A percentile compares a stretch with the other conserved stretches of the same genome.
These are phyloP conservation scores for Penicillium paneum DNA, from an alignment of 2,329 filamentous ascomycete species.

Conservation along the genomic window DNA sequence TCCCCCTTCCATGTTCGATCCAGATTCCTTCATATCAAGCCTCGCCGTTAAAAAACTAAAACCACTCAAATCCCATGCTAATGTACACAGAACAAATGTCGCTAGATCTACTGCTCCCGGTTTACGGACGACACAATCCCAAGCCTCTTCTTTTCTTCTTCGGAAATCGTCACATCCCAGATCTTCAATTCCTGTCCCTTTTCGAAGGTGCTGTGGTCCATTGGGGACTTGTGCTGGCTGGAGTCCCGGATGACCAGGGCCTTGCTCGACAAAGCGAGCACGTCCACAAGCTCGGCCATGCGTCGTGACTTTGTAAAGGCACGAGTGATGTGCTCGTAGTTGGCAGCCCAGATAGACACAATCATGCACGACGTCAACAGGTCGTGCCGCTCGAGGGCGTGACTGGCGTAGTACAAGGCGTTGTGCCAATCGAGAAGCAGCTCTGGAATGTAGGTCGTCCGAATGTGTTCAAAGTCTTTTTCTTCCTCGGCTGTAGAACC, in stretches of 20 bases:
- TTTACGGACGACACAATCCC: background rate
- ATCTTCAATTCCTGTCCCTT: slow-evolving; percentile 38
- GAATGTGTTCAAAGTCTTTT: slow-evolving; percentile 61
- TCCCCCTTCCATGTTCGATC: slow-evolving; percentile 8
- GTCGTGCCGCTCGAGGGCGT: slow-evolving; percentile 66
- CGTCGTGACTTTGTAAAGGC: slow-evolving; percentile 63
- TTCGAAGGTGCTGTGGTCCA: slow-evolving; percentile 38
- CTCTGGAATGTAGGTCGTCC: slow-evolving; percentile 79
- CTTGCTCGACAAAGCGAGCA: slow-evolving; percentile 74
- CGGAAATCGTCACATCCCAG: slow-evolving; percentile 37
- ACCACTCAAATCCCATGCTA: slow-evolving; percentile 13
- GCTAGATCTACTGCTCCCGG: background rate
- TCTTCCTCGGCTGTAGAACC: slow-evolving; percentile 51
- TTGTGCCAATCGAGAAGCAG: slow-evolving; percentile 78
- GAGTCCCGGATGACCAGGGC: slow-evolving; percentile 48
- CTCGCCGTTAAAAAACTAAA: slow-evolving; percentile 3
- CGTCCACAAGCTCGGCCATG: slow-evolving; percentile 72
- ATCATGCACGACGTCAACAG: slow-evolving; percentile 83
- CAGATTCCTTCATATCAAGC: slow-evolving; percentile 5
- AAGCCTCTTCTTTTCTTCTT: slow-evolving; percentile 22
- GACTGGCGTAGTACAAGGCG: slow-evolving; percentile 75
- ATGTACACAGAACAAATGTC: slow-evolving; percentile 17
- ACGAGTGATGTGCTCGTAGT: slow-evolving; percentile 62
- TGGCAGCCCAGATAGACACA: slow-evolving; percentile 72
- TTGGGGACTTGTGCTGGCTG: slow-evolving; percentile 46